Base-by-base conservation (phyloP, 2,329 filamentous ascomycete species). In the Dactylonectria estremocensis region DNA sequence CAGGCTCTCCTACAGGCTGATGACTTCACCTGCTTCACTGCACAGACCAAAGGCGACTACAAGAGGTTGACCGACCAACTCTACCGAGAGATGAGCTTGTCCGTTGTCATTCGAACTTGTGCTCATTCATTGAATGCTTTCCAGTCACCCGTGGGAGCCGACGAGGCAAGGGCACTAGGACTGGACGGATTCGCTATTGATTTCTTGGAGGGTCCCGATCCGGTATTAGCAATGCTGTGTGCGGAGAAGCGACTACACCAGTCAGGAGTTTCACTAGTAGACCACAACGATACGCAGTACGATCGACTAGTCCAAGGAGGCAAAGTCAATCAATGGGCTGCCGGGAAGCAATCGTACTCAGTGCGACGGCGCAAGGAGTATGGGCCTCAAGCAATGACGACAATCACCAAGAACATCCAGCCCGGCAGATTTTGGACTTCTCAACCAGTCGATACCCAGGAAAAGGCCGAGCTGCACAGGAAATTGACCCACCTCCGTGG, bases 211-310 rank as follows among this genome's bases (percentile, higher is more conserved):
- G 96, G 95, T 0, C 97, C 97, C 0, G 90, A 92, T 1, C 88
- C 93, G 2, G 93, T 99, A 1, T 83, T 98, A 37, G 92, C 94
- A 7, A 96, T 97, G 92, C 88, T 99, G 22, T 98, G 95, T 79
- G 88, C 90, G 13, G 91, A 93, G 72, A 89, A 87, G 65, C 87
- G 84, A 60, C 80, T 98, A 7, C 90, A 97, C 74, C 83, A 84
- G 28, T 91, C 91, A 6, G 94, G 90, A 0, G 87, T 95, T 50
- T 85, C 88, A 16, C 82, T 90, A 14, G 79, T 79, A 5, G 89
- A 93, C 10, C 89, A 95, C 37, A 88, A 80, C 2, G 88, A 93
- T 35, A 84, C 88, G 45, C 90, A 94, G 72, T 94, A 91, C 74
- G 84, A 92, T n/a, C 82, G 80, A n/a, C 83, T 97, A 37, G 82